These are phyloP conservation scores for Liriodendron chinense DNA, from an alignment of 164 flowering plant genomes.

Conservation along the genomic window DNA sequence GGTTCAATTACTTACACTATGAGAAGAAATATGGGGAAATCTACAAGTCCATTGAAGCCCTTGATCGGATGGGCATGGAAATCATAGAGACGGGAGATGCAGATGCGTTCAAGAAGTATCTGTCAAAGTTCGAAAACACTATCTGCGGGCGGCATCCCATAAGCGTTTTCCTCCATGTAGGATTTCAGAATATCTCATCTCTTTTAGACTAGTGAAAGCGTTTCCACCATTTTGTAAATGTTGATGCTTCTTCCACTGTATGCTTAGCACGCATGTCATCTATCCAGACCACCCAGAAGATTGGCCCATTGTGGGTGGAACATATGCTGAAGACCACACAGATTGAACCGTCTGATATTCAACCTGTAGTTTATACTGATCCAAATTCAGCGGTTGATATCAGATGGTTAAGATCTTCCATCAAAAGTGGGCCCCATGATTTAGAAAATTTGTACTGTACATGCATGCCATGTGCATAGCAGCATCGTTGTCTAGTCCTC, in stretches of 20 bases:
- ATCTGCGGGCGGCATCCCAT: conserved; percentile 98
- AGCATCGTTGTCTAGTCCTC: neutral
- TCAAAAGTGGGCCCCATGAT: too few species aligned
- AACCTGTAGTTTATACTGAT: neutral
- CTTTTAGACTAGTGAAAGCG: neutral
- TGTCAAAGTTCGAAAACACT: conserved; percentile 75
- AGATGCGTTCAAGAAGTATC: conserved; percentile 73
- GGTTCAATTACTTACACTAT: conserved; percentile 75
- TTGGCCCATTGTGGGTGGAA: neutral
- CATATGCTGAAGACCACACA: neutral
- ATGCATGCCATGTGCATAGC: too few species aligned
- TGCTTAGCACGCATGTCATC: neutral
- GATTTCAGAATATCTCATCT: neutral
- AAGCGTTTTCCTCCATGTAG: conserved; percentile 89
- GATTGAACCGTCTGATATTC: neutral
- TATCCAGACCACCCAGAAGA: neutral
- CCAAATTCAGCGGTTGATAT: neutral
- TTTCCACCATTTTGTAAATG: neutral
- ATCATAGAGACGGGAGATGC: conserved; percentile 90
- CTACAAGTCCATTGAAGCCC: conserved; percentile 85
- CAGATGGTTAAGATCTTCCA: neutral
- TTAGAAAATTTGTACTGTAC: too few species aligned
- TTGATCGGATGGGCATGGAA: conserved; percentile 97
- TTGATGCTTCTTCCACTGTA: neutral
- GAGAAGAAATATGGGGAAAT: conserved; percentile 83